phyloP scores from a whole-genome alignment of 2,329 filamentous ascomycete species.

The Cladobotryum mycophilum region DNA sequence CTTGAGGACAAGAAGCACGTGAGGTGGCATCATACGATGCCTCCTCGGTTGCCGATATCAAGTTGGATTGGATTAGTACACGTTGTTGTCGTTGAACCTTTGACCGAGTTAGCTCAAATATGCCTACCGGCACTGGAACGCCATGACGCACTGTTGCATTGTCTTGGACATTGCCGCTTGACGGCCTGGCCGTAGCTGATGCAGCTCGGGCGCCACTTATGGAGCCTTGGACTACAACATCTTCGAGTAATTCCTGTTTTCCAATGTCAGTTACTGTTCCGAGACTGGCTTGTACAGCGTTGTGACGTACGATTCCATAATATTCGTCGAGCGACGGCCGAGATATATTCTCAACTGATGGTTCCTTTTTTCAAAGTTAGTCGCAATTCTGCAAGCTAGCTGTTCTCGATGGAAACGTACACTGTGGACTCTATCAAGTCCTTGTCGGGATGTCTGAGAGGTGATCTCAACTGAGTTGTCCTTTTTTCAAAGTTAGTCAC shows the following conservation, averaged over 20 bases:
- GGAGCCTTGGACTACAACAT: background rate
- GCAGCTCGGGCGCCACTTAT: too few relatives aligned
- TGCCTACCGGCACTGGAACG: background rate
- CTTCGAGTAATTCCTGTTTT: slow-evolving; percentile 1
- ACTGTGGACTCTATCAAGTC: background rate
- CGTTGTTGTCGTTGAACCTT: background rate
- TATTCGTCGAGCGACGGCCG: background rate
- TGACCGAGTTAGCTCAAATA: background rate
- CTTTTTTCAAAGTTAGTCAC: slow-evolving; percentile 12
- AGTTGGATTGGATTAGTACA: too few relatives aligned
- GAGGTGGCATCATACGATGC: background rate
- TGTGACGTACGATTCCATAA: slow-evolving; percentile 6
- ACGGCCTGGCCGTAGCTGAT: too few relatives aligned
- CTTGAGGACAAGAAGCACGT: background rate
- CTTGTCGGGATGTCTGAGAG: background rate
- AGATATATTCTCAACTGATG: slow-evolving; percentile 7
- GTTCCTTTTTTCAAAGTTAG: slow-evolving; percentile 14
- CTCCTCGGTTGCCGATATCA: background rate
- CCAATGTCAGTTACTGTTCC: background rate
- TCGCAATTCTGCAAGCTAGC: slow-evolving; percentile 8
- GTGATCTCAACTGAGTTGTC: slow-evolving; percentile 4
- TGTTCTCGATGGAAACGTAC: slow-evolving; percentile 3
- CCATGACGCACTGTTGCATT: background rate
- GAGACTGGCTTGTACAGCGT: background rate
- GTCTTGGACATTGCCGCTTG: background rate